phyloP scores from a whole-genome alignment of 495 filamentous ascomycete species.

The Pyronema omphalodes region DNA sequence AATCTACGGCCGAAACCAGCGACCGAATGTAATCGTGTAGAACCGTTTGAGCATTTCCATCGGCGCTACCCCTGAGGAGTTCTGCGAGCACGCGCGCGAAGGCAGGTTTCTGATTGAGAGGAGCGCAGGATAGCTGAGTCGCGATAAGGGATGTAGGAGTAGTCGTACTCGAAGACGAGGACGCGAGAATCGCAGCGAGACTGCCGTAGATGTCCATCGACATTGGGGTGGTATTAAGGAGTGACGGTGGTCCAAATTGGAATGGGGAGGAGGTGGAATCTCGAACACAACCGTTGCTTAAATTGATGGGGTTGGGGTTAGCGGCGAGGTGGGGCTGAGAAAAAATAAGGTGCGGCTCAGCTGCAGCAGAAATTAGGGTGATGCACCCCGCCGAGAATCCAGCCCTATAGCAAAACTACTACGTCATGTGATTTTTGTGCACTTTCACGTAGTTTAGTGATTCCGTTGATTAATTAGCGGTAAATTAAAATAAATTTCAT shows the following conservation, averaged over 20 bases:
- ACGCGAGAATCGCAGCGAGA: not conserved
- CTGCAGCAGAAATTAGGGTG: too few species aligned
- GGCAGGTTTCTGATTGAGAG: not conserved
- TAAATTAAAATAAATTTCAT: too few species aligned
- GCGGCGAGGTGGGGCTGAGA: too few species aligned
- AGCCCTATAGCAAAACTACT: too few species aligned
- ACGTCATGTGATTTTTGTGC: too few species aligned
- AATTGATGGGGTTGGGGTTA: too few species aligned
- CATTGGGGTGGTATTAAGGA: not conserved
- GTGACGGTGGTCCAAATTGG: not conserved
- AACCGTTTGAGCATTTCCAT: not conserved
- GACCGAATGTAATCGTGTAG: constrained; percentile 1
- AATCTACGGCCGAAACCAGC: not conserved
- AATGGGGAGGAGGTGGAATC: too few species aligned
- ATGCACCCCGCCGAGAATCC: too few species aligned
- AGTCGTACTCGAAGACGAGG: not conserved
- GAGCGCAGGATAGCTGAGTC: not conserved
- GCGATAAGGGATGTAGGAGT: not conserved
- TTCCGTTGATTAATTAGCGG: too few species aligned
- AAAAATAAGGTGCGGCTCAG: too few species aligned
- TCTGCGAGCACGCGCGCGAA: not conserved
- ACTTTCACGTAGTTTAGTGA: too few species aligned
- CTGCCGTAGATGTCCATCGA: not conserved
- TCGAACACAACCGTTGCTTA: too few species aligned
- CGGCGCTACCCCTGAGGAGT: not conserved